phyloP scores from a whole-genome alignment of 2,329 filamentous ascomycete species.

The Sporothrix dimorphospora region DNA sequence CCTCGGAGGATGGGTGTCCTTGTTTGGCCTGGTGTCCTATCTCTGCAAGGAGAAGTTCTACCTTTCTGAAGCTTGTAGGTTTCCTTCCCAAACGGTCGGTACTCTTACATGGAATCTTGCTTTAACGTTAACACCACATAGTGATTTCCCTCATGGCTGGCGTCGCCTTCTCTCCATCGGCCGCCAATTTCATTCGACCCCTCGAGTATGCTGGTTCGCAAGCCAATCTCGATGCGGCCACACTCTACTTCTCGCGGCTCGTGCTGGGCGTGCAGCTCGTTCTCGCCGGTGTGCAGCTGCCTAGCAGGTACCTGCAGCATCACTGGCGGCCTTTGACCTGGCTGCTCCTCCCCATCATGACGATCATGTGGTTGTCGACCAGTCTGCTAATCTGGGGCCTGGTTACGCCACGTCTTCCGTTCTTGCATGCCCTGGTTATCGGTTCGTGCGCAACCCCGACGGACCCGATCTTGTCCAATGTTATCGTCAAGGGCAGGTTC shows the following conservation, averaged over 20 bases:
- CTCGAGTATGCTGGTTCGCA: conserved; percentile 69
- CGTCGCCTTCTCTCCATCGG: conserved; percentile 76
- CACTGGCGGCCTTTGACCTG: conserved; percentile 78
- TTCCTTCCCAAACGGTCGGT: not conserved
- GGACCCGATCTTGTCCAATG: conserved; percentile 84
- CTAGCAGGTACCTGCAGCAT: conserved; percentile 74
- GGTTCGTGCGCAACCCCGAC: conserved; percentile 91
- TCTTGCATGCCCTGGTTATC: conserved; percentile 78
- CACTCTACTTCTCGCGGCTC: conserved; percentile 80
- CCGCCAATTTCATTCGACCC: conserved; percentile 74
- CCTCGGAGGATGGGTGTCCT: conserved; percentile 81
- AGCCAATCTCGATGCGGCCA: conserved; percentile 69
- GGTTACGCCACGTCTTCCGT: conserved; percentile 65
- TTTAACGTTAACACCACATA: conserved; percentile 41
- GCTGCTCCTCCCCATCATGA: conserved; percentile 83
- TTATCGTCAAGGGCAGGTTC: conserved; percentile 78
- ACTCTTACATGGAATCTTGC: not conserved
- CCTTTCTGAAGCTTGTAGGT: conserved; percentile 83
- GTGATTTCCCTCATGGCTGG: conserved; percentile 84
- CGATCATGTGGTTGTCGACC: conserved; percentile 82
- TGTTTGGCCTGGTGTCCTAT: conserved; percentile 91
- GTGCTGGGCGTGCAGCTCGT: conserved; percentile 91
- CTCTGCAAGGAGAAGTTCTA: conserved; percentile 89
- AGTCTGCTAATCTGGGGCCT: conserved; percentile 77
- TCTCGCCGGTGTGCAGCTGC: conserved; percentile 83